A percentile compares a stretch with the other conserved stretches of the same genome.
phyloP scores from a whole-genome alignment of 805 yeast genomes.

The Metschnikowia santaceciliae region DNA sequence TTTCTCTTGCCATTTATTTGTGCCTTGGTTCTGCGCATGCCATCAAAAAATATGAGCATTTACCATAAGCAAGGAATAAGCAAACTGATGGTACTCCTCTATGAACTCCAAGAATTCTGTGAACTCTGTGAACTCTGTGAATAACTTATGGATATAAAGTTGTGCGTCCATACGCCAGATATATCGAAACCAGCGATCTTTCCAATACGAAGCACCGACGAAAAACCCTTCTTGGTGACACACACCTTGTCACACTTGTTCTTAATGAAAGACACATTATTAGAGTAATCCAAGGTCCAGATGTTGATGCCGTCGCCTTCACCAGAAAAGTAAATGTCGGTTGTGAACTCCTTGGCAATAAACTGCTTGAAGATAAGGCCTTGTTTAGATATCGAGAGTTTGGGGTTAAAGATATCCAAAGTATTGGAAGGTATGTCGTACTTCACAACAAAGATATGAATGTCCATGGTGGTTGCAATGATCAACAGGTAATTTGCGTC shows the following conservation, averaged over 20 bases:
- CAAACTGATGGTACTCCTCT: too few relatives aligned
- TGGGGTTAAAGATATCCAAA: slow-evolving; percentile 75
- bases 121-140: too few relatives aligned
- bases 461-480: slow-evolving; percentile 74
- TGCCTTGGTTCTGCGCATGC: too few relatives aligned
- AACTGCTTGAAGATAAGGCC: slow-evolving; percentile 72
- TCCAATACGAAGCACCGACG: slow-evolving; percentile 34
- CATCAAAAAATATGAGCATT: too few relatives aligned
- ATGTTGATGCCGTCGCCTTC: slow-evolving; percentile 69
- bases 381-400: slow-evolving; percentile 71
- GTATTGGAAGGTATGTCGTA: slow-evolving; percentile 41
- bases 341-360: slow-evolving; percentile 54
- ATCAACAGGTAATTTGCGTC: slow-evolving; percentile 69
- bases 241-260: slow-evolving; percentile 81
- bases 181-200: slow-evolving; percentile 33
- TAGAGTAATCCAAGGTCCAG: slow-evolving; percentile 85
- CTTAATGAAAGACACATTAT: slow-evolving; percentile 81
- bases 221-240: slow-evolving; percentile 60
- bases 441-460: slow-evolving; percentile 73
- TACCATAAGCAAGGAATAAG: too few relatives aligned
- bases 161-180: too few relatives aligned
- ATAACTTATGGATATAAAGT: too few relatives aligned
- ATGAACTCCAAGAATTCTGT: too few relatives aligned
- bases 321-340: slow-evolving; percentile 84
- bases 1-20: too few relatives aligned